Evolutionary conservation across 2,329 filamentous ascomycete species (phyloP).

Genomic region (Plectosphaerella sp.): DNA sequence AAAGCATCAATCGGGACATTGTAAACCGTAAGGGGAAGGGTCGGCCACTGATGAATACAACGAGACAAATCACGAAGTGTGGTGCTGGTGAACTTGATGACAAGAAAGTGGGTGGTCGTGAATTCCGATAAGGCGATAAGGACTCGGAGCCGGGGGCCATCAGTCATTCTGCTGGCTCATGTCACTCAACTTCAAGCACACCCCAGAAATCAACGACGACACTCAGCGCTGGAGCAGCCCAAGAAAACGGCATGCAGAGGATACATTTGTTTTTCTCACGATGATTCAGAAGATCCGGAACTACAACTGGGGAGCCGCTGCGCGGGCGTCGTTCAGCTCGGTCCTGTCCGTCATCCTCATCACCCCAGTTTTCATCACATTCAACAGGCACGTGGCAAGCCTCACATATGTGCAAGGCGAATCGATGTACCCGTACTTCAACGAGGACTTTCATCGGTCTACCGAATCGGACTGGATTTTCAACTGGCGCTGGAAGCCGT

Average conservation of each 20-base stretch:
- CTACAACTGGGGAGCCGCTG: no score
- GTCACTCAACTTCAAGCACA: slow-evolving; percentile 24
- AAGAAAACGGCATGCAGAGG: no score
- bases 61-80: neutral
- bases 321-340: no score
- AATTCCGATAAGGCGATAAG: neutral
- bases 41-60: slow-evolving; percentile 2
- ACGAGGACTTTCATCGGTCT: slow-evolving; percentile 40
- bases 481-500: slow-evolving; percentile 54
- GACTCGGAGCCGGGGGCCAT: slow-evolving; percentile 23
- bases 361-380: slow-evolving; percentile 54
- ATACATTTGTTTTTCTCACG: no score
- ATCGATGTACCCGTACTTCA: slow-evolving; percentile 77
- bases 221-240: no score
- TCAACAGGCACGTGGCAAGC: slow-evolving; percentile 58
- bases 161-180: no score
- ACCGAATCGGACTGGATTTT: slow-evolving; percentile 19
- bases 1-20: slow-evolving; percentile 2
- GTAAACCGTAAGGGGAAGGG: neutral
- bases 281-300: no score
- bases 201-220: no score
- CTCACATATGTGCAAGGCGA: slow-evolving; percentile 52
- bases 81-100: neutral
- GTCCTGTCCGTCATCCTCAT: no score
- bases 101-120: neutral